phyloP scores from a whole-genome alignment of 371 early-diverging fungal genomes.

The Capillidium heterosporum region DNA sequence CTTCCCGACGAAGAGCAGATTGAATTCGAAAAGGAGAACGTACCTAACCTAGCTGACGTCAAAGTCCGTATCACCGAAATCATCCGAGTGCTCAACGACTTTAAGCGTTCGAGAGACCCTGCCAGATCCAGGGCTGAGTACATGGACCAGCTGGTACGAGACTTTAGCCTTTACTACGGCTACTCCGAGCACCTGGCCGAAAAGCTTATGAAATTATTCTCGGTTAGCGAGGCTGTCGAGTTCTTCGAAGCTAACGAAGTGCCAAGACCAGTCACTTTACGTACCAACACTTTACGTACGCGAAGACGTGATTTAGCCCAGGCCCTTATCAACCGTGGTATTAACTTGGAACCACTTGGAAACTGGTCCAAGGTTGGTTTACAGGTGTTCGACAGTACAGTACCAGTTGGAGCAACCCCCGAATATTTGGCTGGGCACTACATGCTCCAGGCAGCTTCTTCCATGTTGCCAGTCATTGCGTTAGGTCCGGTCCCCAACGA shows the following conservation, averaged over 20 bases:
- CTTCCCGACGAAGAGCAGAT: constrained; percentile 54
- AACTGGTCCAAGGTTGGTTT: constrained; percentile 87
- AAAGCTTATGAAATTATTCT: constrained; percentile 80
- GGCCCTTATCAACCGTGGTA: constrained; percentile 87
- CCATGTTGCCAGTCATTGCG: constrained; percentile 95
- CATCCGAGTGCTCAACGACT: constrained; percentile 70
- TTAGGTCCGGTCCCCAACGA: constrained; percentile 88
- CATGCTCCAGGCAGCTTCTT: constrained; percentile 96
- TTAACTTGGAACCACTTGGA: constrained; percentile 94
- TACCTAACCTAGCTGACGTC: constrained; percentile 34
- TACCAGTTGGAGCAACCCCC: constrained; percentile 94
- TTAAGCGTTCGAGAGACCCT: constrained; percentile 61
- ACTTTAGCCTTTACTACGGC: constrained; percentile 80
- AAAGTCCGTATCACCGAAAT: constrained; percentile 79
- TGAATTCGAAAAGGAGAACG: constrained; percentile 34
- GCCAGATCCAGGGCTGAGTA: constrained; percentile 63
- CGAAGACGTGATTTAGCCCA: constrained; percentile 91
- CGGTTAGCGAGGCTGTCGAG: constrained; percentile 81
- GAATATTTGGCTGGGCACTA: constrained; percentile 99
- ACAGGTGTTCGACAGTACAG: constrained; percentile 77
- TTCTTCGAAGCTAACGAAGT: constrained; percentile 99
- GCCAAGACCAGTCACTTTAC: constrained; percentile 91
- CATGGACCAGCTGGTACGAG: constrained; percentile 66
- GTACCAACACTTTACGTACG: constrained; percentile 92
- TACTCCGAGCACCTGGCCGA: constrained; percentile 89